Evolutionary conservation across 2,329 filamentous ascomycete genomes (phyloP), one percentile per base, ranked within the genome.

Genomic region (Teratosphaeria gauchensis): DNA sequence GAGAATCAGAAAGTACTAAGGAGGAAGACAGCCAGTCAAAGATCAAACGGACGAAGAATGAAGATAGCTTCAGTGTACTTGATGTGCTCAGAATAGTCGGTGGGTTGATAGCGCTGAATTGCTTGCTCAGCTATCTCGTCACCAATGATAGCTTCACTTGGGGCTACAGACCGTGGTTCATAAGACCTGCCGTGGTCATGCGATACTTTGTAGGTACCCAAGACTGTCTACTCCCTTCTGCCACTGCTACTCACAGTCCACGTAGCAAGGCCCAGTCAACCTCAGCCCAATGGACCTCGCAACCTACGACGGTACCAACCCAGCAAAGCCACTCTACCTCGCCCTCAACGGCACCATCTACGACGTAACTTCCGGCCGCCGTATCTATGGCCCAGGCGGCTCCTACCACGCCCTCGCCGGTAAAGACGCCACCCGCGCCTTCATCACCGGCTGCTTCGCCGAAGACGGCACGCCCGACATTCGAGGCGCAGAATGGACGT

Each of bases 381-480:
- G 64, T 32, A 63, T 71, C 59, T 80, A 80, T 79, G 83, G 66
- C 74, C 81, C 92, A 0, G 91, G 90, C 31, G 94, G 92, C 4
- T 85, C 84, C 42, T 99, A 99, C 79, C 81, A 86, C 68, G 86
- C 88, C 76, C 96, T 99, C 73, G 84, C 91, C 0, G 94, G 92
- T 61, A 81, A 82, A 62, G 94, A 99, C 74, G 92, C 92, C 35
- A 85, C 88, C 14, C 87, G 94, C 54, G 90, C 87, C 21, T 99
- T 91, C 74, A 85, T 99, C 21, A 97, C 94, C 1, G 90, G 90
- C 19, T 99, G 94, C 74, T 99, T 99, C 76, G 78, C 83, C 46
- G 87, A 90, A 63, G 94, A 99, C 78, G 79, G 86, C 33, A 94
- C 86, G 1, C 81, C 88, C 3, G 94, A 99, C 76, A 77, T 96